Evolutionary conservation across 2,329 filamentous ascomycete genomes (phyloP), one percentile per base, ranked within the genome.

Genomic region (Clonostachys sp.): DNA sequence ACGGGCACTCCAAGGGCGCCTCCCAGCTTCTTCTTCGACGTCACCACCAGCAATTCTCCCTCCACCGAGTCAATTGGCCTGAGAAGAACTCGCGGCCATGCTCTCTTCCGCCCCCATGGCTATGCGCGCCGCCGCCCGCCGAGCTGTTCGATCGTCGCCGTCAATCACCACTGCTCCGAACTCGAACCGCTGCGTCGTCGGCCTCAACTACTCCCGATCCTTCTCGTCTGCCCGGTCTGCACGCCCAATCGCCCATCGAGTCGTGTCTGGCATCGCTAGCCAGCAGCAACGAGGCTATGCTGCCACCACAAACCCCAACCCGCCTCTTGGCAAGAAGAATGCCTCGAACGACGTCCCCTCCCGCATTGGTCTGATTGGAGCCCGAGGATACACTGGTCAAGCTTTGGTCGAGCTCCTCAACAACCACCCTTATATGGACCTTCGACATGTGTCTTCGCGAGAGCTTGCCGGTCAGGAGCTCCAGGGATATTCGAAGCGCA

Each of bases 361-460:
- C 12, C 87, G 86, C 61, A 81, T 96, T 44, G 91, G 87, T 41
- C 77, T 96, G 47, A 95, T 96, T 54, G 91, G 91, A 53, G 91
- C 91, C 48, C 87, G 91, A 61, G 92, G 94, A 35, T 97, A 96
- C 65, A 97, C 92, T 46, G 92, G 94, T 39, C 89, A 96, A 67
- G 89, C 90, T 47, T 77, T 99, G 43, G 89, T 97, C 58, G 85
- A 83, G 50, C 81, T 99, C 17, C 76, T 99, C 45, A 94, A 96
- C 69, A 72, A 81, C 35, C 94, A 97, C 70, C 91, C 91, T 13
- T 81, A 89, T 67, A 87, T 97, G 78, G 91, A 96, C 55, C 83
- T 97, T 45, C 81, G 84, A 43, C 86, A 96, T 62, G 92, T 97
- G 41, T 96, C 91, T 4, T 97, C 92, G 13, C 89, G 94, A 61